Conservation (phyloP, 2,329 filamentous ascomycete species). For the Alternaria panax region DNA sequence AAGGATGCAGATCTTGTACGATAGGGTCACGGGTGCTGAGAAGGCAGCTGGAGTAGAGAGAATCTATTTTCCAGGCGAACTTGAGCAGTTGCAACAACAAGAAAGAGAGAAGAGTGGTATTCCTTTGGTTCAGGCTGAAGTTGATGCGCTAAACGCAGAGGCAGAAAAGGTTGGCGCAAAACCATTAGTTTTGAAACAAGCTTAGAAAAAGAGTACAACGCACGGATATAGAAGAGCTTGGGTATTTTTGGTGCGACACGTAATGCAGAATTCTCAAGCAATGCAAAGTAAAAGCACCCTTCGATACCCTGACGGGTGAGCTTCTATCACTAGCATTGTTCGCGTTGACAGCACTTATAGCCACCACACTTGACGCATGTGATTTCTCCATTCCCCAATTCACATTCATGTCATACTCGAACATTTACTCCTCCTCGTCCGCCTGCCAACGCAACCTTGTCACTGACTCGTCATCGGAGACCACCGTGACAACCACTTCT, state of each 20-base stretch:
- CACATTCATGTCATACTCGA: too few species aligned
- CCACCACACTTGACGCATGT: too few species aligned
- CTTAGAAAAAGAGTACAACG: background rate
- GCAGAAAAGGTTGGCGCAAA: constrained; percentile 53
- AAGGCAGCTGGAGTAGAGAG: constrained; percentile 62
- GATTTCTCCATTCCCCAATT: too few species aligned
- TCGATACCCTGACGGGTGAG: background rate
- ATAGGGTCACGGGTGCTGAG: constrained; percentile 60
- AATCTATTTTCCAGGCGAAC: constrained; percentile 63
- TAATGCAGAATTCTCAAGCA: background rate
- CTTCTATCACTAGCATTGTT: background rate
- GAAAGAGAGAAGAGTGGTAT: constrained; percentile 55
- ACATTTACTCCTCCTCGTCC: too few species aligned
- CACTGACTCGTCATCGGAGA: too few species aligned
- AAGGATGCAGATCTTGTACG: constrained; percentile 66
- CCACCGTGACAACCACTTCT: too few species aligned
- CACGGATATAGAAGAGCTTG: background rate
- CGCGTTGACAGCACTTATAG: background rate
- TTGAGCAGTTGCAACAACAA: constrained; percentile 15
- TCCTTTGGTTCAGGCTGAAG: constrained; percentile 57
- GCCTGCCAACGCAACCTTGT: too few species aligned
- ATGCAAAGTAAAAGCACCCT: background rate
- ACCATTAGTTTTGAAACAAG: background rate
- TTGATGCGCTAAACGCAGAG: constrained; percentile 58
- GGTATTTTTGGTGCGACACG: background rate